Evolutionary conservation across 441 rosid genomes (phyloP).

Genomic region (Omphalea diandra): DNA sequence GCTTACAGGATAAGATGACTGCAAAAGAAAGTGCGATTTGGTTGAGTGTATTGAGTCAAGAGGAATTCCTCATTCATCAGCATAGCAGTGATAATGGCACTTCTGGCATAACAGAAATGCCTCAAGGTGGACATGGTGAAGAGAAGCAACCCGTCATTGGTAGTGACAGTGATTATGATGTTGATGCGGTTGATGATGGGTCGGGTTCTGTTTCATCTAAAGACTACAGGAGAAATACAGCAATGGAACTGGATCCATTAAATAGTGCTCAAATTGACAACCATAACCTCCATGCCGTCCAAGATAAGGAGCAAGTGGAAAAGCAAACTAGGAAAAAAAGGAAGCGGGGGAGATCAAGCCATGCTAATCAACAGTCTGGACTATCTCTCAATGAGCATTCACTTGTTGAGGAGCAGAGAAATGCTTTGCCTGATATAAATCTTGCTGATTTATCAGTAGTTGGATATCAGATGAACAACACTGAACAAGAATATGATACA

Average conservation of each 20-base stretch:
- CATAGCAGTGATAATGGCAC: slow-evolving; percentile 87
- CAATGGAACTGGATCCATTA: slow-evolving; percentile 34
- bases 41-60: slow-evolving; percentile 86
- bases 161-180: slow-evolving; percentile 85
- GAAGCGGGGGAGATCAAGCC: slow-evolving; percentile 33
- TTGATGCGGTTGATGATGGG: slow-evolving; percentile 65
- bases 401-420: slow-evolving; percentile 43
- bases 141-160: slow-evolving; percentile 51
- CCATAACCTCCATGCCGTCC: slow-evolving; percentile 20
- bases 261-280: slow-evolving; percentile 21
- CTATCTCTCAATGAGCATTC: slow-evolving; percentile 31
- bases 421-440: slow-evolving; percentile 58
- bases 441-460: slow-evolving; percentile 35
- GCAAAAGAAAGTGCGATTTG: slow-evolving; percentile 99
- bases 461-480: slow-evolving; percentile 39
- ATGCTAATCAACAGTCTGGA: slow-evolving; percentile 37
- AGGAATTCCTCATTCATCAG: slow-evolving; percentile 70
- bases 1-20: slow-evolving; percentile 99
- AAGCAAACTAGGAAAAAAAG: slow-evolving; percentile 50
- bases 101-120: slow-evolving; percentile 74
- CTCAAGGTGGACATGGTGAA: slow-evolving; percentile 37
- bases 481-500: slow-evolving; percentile 33
- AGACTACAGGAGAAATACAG: slow-evolving; percentile 49
- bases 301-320: slow-evolving; percentile 37
- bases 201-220: slow-evolving; percentile 77